These are phyloP conservation scores for Flaveria floridana DNA, from an alignment of 140 eudicot genomes.

Conservation along the genomic window DNA sequence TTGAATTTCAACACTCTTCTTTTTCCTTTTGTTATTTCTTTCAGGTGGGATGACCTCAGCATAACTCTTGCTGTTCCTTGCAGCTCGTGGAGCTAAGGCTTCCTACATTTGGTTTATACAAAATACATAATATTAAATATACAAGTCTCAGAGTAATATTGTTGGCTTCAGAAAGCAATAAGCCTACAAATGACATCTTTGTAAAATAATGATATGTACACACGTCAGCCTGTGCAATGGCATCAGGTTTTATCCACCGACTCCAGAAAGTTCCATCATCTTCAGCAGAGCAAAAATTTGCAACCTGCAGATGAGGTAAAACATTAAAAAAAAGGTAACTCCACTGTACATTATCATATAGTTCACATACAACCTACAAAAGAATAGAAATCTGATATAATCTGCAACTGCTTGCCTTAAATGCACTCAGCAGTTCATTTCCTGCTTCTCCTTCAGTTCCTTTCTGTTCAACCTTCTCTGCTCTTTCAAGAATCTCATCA, in stretches of 20 bases:
- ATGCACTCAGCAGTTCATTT: constrained; percentile 77
- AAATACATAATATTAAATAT: neutral
- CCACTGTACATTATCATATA: neutral
- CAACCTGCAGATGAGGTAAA: constrained; percentile 59
- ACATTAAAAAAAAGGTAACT: neutral
- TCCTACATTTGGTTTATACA: constrained; percentile 44
- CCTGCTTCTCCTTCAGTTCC: constrained; percentile 63
- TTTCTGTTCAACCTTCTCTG: constrained; percentile 91
- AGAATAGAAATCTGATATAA: neutral
- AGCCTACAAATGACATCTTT: constrained; percentile 1
- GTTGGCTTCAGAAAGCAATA: constrained; percentile 12
- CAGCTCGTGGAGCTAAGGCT: constrained; percentile 95
- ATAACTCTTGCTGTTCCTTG: constrained; percentile 84
- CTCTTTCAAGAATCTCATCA: constrained; percentile 98
- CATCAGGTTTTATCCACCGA: constrained; percentile 96
- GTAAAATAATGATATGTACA: neutral
- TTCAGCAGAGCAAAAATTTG: constrained; percentile 84
- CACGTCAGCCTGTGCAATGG: constrained; percentile 85
- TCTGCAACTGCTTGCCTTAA: constrained; percentile 58
- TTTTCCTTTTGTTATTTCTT: constrained; percentile 67
- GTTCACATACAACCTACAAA: neutral
- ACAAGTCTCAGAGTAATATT: neutral
- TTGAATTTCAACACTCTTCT: constrained; percentile 64
- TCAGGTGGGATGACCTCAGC: constrained; percentile 69
- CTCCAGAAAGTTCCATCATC: constrained; percentile 99